phyloP scores from a whole-genome alignment of 108 stramenopile species.

The Fragilaria crotonensis region DNA sequence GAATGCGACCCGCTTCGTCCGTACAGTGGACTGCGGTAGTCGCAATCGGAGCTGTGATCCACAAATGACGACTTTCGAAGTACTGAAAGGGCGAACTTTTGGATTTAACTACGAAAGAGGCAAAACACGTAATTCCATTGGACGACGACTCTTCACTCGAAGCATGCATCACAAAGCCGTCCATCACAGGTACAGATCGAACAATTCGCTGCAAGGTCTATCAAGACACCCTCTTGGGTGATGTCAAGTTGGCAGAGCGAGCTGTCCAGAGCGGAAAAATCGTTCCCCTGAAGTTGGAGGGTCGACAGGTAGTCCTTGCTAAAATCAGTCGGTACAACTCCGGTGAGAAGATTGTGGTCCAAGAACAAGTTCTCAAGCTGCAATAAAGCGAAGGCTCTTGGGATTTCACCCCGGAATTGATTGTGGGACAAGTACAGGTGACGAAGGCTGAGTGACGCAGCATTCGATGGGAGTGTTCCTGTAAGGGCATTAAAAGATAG shows the following conservation, averaged over 20 bases:
- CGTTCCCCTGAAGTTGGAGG: not conserved
- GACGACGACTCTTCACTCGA: too few species aligned
- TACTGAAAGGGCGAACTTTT: too few species aligned
- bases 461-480: conserved; percentile 31
- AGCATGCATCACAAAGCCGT: not conserved
- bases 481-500: conserved; percentile 31
- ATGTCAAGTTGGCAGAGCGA: not conserved
- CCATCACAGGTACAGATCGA: not conserved
- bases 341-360: conserved; percentile 15
- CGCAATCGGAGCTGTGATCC: too few species aligned
- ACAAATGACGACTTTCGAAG: too few species aligned
- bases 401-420: conserved; percentile 31
- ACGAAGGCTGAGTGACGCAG: conserved; percentile 13
- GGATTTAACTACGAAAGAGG: too few species aligned
- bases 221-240: not conserved
- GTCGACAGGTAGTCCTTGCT: not conserved
- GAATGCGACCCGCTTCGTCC: too few species aligned
- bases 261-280: not conserved
- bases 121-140: too few species aligned
- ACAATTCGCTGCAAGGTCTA: not conserved
- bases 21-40: too few species aligned
- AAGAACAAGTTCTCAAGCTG: not conserved
- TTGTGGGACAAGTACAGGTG: conserved; percentile 41
- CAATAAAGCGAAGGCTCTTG: conserved; percentile 12
- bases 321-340: not conserved